A percentile compares a stretch with the other conserved stretches of the same genome.
These are phyloP conservation scores for Pisolithus sp. DNA, from an alignment of 768 basidiomycete genomes.

Conservation along the genomic window DNA sequence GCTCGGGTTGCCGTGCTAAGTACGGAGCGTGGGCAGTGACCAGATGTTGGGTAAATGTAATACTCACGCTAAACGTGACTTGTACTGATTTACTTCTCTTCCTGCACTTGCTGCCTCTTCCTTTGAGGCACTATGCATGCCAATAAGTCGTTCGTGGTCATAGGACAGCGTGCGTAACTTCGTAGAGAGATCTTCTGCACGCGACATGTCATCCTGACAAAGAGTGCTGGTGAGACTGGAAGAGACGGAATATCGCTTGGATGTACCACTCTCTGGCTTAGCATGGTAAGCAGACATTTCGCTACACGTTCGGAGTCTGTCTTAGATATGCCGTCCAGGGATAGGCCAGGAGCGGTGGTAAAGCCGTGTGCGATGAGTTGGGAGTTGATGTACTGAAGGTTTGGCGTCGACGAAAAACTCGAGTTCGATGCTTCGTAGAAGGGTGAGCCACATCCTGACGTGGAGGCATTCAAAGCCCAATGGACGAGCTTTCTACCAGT, in stretches of 20 bases:
- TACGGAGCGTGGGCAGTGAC: not conserved
- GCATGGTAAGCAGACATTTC: conserved; percentile 71
- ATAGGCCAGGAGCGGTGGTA: conserved; percentile 53
- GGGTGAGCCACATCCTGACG: conserved; percentile 38
- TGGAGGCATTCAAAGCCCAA: conserved; percentile 45
- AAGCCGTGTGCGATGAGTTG: conserved; percentile 84
- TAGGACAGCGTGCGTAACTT: conserved; percentile 74
- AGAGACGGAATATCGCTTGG: not conserved
- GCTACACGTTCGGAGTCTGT: conserved; percentile 51
- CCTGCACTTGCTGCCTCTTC: conserved; percentile 69
- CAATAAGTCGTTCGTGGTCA: conserved; percentile 68
- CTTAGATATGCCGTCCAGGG: conserved; percentile 56
- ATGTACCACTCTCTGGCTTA: conserved; percentile 73
- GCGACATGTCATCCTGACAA: conserved; percentile 62
- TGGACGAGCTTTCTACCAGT: conserved; percentile 43
- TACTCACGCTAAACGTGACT: conserved; percentile 65
- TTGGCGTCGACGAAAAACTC: conserved; percentile 47
- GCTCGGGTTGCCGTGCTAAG: conserved; percentile 47
- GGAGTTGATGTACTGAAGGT: conserved; percentile 71
- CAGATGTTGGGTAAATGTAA: not conserved
- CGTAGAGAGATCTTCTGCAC: conserved; percentile 70
- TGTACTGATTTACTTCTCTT: conserved; percentile 68
- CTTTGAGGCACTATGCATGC: conserved; percentile 52
- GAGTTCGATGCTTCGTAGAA: conserved; percentile 37
- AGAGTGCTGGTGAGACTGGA: conserved; percentile 9